Base-by-base conservation (phyloP, 228 moss, liverwort and hornwort genomes). In the Sphagnum fallax region DNA sequence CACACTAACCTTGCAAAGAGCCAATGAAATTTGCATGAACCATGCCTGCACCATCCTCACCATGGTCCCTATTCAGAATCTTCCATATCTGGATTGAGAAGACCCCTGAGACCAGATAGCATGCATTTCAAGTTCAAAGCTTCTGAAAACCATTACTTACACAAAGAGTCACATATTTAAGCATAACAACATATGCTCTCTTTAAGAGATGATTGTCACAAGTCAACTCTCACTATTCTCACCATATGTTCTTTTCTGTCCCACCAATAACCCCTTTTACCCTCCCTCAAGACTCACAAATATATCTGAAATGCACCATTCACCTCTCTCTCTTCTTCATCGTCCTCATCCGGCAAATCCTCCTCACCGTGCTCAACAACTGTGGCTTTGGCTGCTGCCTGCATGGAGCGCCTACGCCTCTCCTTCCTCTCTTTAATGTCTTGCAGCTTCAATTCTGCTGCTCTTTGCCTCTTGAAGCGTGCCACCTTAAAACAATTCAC, bases 341-440 rank as follows among this genome's bases (percentile, higher is more conserved):
- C 92, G 63, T 94, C 98, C 69, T 89, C 94, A 75, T 98, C 94
- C 66, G 85, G 82, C 67, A 83, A 69, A 70, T 92, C 87, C 68
- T 86, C 92, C 69, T 94, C 98, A 48, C 88, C 94, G 76, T 89
- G 87, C 76, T 89, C 92, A 75, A 83, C 72, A 75, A 70, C 76
- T 52, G 84, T 81, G 51, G 87, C 78, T 80, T 92, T 94, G 18
- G 85, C 92, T 83, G 92, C 77, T 63, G 98, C 98, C 78, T 94
- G 91, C 77, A 80, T 84, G 69, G 98, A 98, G 50, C 93, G 98
- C 60, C 89, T 84, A 76, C 94, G 80, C 64, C 94, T 83, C 61
- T 93, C 98, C 75, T 86, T 92, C 62, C 92, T 90, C 67, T 94
- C 92, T 65, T 78, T 94, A 5, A 98, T 91, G 73, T 98, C 98